These are phyloP conservation scores for Carex scoparia DNA, from an alignment of 176 grass and related monocot species.

Conservation along the genomic window DNA sequence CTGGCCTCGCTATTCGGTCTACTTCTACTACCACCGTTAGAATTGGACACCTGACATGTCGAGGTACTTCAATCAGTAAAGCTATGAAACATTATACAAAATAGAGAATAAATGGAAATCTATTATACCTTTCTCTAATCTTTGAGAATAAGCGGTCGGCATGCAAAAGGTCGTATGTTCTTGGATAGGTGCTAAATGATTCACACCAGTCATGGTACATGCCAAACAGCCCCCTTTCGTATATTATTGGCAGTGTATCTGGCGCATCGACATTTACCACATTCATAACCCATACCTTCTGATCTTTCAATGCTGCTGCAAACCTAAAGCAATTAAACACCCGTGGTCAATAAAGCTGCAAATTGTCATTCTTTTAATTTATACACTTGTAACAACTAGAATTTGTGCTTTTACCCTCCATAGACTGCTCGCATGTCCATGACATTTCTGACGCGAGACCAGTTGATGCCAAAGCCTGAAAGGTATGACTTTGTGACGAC, in stretches of 20 bases:
- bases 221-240: conserved; percentile 80
- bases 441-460: conserved; percentile 85
- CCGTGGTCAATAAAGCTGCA: not conserved
- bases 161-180: conserved; percentile 88
- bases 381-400: not conserved
- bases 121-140: conserved; percentile 68
- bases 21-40: conserved; percentile 69
- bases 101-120: not conserved
- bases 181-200: conserved; percentile 96
- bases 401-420: conserved; percentile 54
- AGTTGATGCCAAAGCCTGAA: conserved; percentile 68
- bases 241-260: conserved; percentile 89
- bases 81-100: not conserved
- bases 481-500: conserved; percentile 69
- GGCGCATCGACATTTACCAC: conserved; percentile 74
- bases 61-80: not conserved
- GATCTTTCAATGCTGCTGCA: conserved; percentile 57
- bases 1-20: conserved; percentile 81
- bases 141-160: conserved; percentile 81
- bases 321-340: conserved; percentile 36
- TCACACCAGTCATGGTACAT: conserved; percentile 99
- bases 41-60: conserved; percentile 52
- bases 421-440: conserved; percentile 98
- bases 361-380: not conserved
- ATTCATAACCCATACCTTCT: conserved; percentile 95